These are phyloP conservation scores for Paramecium caudatum DNA, from an alignment of 73 alveolate genomes.

Conservation along the genomic window DNA sequence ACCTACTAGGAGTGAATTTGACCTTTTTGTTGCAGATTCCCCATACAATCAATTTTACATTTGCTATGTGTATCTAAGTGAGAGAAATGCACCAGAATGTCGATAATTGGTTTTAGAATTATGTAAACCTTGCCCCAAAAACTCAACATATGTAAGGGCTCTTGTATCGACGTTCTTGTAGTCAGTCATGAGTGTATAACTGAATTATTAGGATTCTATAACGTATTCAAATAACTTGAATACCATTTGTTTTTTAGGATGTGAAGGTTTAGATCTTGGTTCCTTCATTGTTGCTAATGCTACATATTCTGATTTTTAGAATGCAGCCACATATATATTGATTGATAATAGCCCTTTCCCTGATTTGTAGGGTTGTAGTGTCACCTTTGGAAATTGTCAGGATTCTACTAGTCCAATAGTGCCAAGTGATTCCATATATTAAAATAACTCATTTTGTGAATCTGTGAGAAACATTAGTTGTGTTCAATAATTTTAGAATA, in stretches of 20 bases:
- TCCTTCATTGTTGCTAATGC: background rate
- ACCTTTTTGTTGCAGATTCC: constrained; percentile 3
- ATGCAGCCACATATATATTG: constrained; percentile 27
- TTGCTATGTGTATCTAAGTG: background rate
- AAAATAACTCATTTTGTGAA: too few relatives aligned
- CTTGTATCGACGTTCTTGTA: background rate
- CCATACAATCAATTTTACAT: constrained; percentile 25
- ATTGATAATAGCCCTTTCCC: constrained; percentile 29
- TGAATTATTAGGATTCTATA: background rate
- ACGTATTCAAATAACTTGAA: background rate
- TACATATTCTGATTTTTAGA: background rate
- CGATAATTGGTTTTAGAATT: background rate
- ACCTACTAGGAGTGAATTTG: background rate
- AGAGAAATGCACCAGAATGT: background rate
- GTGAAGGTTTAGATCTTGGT: background rate
- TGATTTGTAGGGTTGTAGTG: background rate
- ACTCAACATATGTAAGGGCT: background rate
- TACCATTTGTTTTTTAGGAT: constrained; percentile 19
- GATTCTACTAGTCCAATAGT: too few relatives aligned
- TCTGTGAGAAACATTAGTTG: constrained; percentile 27
- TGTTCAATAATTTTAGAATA: constrained; percentile 17
- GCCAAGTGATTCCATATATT: too few relatives aligned
- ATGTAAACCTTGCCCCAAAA: constrained; percentile 26
- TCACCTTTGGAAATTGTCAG: background rate
- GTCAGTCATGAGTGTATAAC: constrained; percentile 10